A percentile compares a stretch with the other conserved stretches of the same genome.
Evolutionary conservation across 2,329 filamentous ascomycete species (phyloP).

Genomic region (Exophiala aquamarina): DNA sequence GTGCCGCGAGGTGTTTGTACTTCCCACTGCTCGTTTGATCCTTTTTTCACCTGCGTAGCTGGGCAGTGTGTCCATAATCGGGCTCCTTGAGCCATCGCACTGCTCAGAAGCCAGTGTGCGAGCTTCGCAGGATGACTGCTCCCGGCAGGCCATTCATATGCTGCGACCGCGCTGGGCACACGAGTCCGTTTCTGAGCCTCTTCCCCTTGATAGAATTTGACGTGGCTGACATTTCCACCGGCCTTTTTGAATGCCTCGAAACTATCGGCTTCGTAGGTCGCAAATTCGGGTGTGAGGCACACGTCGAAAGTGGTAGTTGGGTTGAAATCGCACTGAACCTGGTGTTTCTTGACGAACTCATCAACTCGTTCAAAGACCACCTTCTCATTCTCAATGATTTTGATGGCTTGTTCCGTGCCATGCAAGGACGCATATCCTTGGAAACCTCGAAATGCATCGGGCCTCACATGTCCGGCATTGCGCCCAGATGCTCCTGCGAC

Average conservation of each 20-base stretch:
- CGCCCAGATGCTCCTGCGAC: slow-evolving; percentile 44
- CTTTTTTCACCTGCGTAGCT: slow-evolving; percentile 26
- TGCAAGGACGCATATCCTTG: slow-evolving; percentile 44
- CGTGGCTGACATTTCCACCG: slow-evolving; percentile 46
- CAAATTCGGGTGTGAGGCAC: slow-evolving; percentile 49
- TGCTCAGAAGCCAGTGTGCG: slow-evolving; percentile 47
- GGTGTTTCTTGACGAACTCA: slow-evolving; percentile 43
- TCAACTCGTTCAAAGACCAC: slow-evolving; percentile 42
- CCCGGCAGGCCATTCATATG: slow-evolving; percentile 53
- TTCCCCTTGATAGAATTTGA: slow-evolving; percentile 41
- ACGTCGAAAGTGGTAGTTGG: slow-evolving; percentile 50
- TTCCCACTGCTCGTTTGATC: slow-evolving; percentile 35
- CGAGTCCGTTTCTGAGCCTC: slow-evolving; percentile 41
- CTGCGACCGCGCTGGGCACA: slow-evolving; percentile 41
- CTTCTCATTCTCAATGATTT: slow-evolving; percentile 48
- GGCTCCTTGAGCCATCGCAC: slow-evolving; percentile 39
- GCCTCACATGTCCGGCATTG: slow-evolving; percentile 46
- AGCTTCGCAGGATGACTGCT: slow-evolving; percentile 52
- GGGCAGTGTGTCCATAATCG: slow-evolving; percentile 47
- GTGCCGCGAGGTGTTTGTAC: slow-evolving; percentile 47
- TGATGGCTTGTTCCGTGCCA: slow-evolving; percentile 46
- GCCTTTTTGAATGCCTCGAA: slow-evolving; percentile 41
- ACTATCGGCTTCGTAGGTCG: slow-evolving; percentile 43
- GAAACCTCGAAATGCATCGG: slow-evolving; percentile 51
- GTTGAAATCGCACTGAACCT: slow-evolving; percentile 48